Percentiles rank a stretch among this genome's conserved stretches.
phyloP scores from a whole-genome alignment of 2,329 filamentous ascomycete genomes.

The Aspergillus novoparasiticus region DNA sequence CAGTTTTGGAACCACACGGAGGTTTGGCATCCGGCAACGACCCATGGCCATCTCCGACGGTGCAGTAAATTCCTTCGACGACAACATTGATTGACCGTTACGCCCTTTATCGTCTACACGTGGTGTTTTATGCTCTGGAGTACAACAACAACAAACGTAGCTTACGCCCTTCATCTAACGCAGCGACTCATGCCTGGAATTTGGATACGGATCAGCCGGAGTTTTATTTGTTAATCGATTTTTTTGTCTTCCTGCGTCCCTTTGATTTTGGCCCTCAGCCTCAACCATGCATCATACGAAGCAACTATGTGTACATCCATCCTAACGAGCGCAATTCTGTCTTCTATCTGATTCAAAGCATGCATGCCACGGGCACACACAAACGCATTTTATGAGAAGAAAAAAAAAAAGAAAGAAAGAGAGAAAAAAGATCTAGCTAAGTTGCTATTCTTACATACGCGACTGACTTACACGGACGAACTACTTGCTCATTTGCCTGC shows the following conservation, averaged over 20 bases:
- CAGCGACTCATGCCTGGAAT: constrained; percentile 25
- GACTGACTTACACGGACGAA: neutral
- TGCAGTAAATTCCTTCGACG: constrained; percentile 30
- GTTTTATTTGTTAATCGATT: constrained; percentile 16
- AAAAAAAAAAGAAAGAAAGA: neutral
- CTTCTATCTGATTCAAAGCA: constrained; percentile 4
- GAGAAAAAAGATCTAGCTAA: neutral
- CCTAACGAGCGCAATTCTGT: constrained; percentile 12
- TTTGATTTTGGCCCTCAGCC: neutral
- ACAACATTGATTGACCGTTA: constrained; percentile 33
- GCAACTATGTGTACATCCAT: constrained; percentile 6
- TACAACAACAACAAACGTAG: constrained; percentile 10
- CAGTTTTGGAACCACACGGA: constrained; percentile 36
- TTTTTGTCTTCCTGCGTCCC: constrained; percentile 5
- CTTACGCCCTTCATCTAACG: constrained; percentile 25
- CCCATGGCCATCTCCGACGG: constrained; percentile 28
- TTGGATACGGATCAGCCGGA: constrained; percentile 25
- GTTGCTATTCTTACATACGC: constrained; percentile 1
- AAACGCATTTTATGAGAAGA: constrained; percentile 1
- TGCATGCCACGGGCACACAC: neutral
- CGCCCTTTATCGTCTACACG: constrained; percentile 1
- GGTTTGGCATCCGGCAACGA: constrained; percentile 37
- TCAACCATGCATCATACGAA: constrained; percentile 2
- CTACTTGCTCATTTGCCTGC: neutral
- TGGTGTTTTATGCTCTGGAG: constrained; percentile 9